These are phyloP conservation scores for Neurospora terricola DNA, from an alignment of 495 filamentous ascomycete species.

Conservation along the genomic window DNA sequence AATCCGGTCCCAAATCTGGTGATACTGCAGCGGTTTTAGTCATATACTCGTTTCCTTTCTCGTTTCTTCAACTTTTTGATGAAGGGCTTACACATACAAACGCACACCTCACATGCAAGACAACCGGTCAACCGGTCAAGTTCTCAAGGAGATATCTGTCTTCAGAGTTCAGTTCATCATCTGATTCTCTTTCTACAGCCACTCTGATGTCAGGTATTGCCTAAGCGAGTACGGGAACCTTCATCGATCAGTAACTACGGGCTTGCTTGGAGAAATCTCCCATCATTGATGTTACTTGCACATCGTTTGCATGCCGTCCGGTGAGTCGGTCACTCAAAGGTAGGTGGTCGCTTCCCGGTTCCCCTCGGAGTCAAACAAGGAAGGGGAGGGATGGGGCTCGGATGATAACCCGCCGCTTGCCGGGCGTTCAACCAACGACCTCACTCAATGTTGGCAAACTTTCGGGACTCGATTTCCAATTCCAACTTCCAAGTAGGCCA, in stretches of 20 bases:
- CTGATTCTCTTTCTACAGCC: neutral
- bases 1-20: neutral
- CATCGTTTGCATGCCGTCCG: neutral
- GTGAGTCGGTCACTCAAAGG: neutral
- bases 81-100: neutral
- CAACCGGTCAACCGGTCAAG: neutral
- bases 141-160: neutral
- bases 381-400: neutral
- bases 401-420: neutral
- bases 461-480: neutral
- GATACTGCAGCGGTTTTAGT: neutral
- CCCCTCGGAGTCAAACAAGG: neutral
- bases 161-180: neutral
- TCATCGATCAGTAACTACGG: neutral
- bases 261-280: accelerated
- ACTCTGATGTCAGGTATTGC: neutral
- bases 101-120: neutral
- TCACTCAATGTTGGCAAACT: neutral
- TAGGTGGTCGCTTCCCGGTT: neutral
- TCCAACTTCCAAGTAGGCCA: neutral
- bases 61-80: too few species aligned
- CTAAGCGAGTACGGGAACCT: neutral
- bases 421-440: neutral
- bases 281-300: neutral
- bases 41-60: neutral